Evolutionary conservation across 129 eudicot genomes (phyloP).

Genomic region (Escallonia rubra): DNA sequence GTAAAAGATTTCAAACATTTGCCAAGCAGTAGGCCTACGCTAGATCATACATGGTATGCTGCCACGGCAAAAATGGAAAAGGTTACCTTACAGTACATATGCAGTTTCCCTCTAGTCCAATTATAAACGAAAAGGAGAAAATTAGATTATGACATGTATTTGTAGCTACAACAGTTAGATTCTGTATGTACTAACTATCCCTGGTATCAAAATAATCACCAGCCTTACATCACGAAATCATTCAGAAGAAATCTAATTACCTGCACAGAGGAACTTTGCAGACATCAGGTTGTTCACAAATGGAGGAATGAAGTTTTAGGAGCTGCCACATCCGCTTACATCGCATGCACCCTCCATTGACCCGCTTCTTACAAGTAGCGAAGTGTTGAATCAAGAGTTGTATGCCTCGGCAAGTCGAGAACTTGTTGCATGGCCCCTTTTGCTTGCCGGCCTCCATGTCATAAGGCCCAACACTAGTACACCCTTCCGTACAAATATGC

Average conservation of each 20-base stretch:
- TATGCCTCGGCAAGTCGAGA: slow-evolving; percentile 69
- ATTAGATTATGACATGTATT: no score
- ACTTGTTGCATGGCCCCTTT: slow-evolving; percentile 68
- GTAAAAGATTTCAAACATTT: no score
- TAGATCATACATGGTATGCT: no score
- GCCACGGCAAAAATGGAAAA: no score
- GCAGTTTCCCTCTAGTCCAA: no score
- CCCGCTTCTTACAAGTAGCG: slow-evolving; percentile 68
- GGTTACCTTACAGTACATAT: no score
- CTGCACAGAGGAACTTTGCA: slow-evolving; percentile 98
- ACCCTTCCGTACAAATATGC: slow-evolving; percentile 91
- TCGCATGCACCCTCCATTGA: slow-evolving; percentile 68
- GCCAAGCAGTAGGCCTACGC: no score
- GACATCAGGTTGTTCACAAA: slow-evolving; percentile 64
- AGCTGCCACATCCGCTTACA: slow-evolving; percentile 95
- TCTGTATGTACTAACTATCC: no score
- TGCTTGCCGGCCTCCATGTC: slow-evolving; percentile 48
- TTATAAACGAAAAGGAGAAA: no score
- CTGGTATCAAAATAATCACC: no score
- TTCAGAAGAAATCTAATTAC: slow-evolving; percentile 22
- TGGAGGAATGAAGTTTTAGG: slow-evolving; percentile 70
- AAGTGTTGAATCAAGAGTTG: slow-evolving; percentile 74
- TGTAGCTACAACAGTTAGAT: no score
- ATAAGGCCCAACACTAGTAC: slow-evolving; percentile 77
- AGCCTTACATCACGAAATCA: no score